These are phyloP conservation scores for Ogataea corticis DNA, from an alignment of 805 yeast species.

Conservation along the genomic window DNA sequence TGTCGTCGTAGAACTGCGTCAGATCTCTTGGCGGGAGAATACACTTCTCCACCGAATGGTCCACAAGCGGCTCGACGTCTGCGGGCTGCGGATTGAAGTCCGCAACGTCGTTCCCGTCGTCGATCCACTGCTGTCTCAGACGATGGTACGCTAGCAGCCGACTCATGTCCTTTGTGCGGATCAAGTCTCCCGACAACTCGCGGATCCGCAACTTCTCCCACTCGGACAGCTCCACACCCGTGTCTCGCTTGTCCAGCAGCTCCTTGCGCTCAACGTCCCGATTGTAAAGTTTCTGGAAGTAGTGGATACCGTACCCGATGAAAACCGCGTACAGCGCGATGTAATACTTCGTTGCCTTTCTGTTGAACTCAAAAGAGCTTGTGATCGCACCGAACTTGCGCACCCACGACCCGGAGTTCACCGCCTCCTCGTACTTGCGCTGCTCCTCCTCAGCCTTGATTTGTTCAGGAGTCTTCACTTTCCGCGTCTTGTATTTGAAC, in stretches of 20 bases:
- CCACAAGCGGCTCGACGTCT: conserved; percentile 33
- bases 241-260: conserved; percentile 29
- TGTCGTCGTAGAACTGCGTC: conserved; percentile 70
- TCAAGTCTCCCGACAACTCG: conserved; percentile 53
- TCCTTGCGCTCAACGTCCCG: conserved; percentile 60
- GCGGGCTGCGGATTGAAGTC: conserved; percentile 37
- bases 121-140: conserved; percentile 42
- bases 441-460: conserved; percentile 31
- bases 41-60: conserved; percentile 34
- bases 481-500: conserved; percentile 30
- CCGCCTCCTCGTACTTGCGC: conserved; percentile 33
- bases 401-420: conserved; percentile 35
- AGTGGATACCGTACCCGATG: conserved; percentile 58
- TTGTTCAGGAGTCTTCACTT: conserved; percentile 31
- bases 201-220: conserved; percentile 65
- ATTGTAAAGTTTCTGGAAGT: conserved; percentile 64
- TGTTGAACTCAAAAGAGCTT: conserved; percentile 57
- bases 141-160: conserved; percentile 60
- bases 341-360: conserved; percentile 62
- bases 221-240: conserved; percentile 49
- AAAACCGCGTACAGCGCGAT: conserved; percentile 59
- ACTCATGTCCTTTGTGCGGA: conserved; percentile 64
- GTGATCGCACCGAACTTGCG: conserved; percentile 54
- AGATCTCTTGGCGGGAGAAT: conserved; percentile 79
- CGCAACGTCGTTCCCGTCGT: conserved; percentile 9